Conservation (phyloP, 371 early-diverging fungal genomes). For the Gilbertella persicaria region DNA sequence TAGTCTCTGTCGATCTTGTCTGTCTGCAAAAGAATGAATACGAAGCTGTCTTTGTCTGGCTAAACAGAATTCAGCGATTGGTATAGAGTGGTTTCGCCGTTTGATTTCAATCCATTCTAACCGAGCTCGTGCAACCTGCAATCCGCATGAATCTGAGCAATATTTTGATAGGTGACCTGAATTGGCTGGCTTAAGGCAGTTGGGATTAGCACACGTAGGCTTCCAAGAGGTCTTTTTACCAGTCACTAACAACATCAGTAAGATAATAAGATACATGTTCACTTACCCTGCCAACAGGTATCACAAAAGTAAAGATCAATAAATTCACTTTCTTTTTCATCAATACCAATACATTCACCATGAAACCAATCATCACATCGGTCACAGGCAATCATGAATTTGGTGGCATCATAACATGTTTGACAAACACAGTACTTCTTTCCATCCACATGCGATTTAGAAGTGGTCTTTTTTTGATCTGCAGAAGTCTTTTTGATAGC, state of each 20-base stretch:
- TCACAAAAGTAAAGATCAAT: conserved; percentile 62
- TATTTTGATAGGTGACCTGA: conserved; percentile 42
- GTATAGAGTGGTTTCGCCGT: conserved; percentile 11
- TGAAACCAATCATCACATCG: conserved; percentile 70
- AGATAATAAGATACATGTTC: background rate
- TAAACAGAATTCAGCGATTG: conserved; percentile 7
- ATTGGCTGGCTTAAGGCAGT: conserved; percentile 35
- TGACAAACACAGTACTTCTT: conserved; percentile 59
- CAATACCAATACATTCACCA: conserved; percentile 65
- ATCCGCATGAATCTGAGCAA: conserved; percentile 40
- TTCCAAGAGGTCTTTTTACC: conserved; percentile 53
- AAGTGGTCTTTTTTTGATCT: background rate
- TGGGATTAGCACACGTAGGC: conserved; percentile 49
- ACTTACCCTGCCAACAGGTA: conserved; percentile 47
- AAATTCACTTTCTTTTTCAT: conserved; percentile 57
- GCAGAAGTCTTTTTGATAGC: background rate
- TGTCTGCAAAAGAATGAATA: conserved; percentile 24
- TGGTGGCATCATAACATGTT: conserved; percentile 50
- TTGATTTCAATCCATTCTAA: conserved; percentile 38
- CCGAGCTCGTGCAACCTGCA: conserved; percentile 46
- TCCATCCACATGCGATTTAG: background rate
- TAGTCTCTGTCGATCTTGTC: conserved; percentile 28
- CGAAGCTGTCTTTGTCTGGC: conserved; percentile 16
- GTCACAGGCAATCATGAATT: conserved; percentile 71
- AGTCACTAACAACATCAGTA: conserved; percentile 30